Base-by-base conservation (phyloP, 2,329 filamentous ascomycete species). In the Aureobasidium namibiae region DNA sequence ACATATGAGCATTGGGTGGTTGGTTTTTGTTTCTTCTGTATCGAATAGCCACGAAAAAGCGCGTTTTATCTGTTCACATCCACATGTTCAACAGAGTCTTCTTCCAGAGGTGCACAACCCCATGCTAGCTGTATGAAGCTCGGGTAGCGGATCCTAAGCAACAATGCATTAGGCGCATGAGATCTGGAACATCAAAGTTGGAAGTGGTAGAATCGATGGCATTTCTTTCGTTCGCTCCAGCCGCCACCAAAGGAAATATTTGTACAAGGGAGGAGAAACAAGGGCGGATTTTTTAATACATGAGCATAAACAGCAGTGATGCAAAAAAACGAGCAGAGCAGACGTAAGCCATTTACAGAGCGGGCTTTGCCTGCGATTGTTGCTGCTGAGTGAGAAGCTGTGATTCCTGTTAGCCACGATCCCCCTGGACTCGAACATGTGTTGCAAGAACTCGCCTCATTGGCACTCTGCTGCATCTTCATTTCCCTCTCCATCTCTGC, bases 401-500 rank as follows among this genome's bases (percentile, higher is more conserved):
- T 21, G 3, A 7, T 5, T 18, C 3, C 10, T 38, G 8, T 56
- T 31, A 56, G 53, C 31, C 45, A 21, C 7, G 16, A 5, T 16
- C n/a, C 34, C 16, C 24, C 18, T 29, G n/a, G n/a, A 3, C 7
- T 29, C 8, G 8, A n/a, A 18, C n/a, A 4, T 44, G 23, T 56
- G 34, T 14, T 9, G 21, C 16, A 6, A 18, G 21, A 23, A 75
- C 78, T 68, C 69, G 87, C 84, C 79, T 96, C 90, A 71, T 88
- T 87, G 64, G 90, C 90, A 70, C 88, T 84, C 82, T 96, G 90
- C 74, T 94, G 88, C 90, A 96, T 94, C 75, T 88, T 86, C 83
- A 92, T 91, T 79, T 96, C 92, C 75, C 91, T 86, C 84, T 99
- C 94, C 90, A 96, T 95, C 80, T 96, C 92, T 65, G 92, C 81